phyloP scores from a whole-genome alignment of 176 grass and related monocot species.

The Juncus effusus region DNA sequence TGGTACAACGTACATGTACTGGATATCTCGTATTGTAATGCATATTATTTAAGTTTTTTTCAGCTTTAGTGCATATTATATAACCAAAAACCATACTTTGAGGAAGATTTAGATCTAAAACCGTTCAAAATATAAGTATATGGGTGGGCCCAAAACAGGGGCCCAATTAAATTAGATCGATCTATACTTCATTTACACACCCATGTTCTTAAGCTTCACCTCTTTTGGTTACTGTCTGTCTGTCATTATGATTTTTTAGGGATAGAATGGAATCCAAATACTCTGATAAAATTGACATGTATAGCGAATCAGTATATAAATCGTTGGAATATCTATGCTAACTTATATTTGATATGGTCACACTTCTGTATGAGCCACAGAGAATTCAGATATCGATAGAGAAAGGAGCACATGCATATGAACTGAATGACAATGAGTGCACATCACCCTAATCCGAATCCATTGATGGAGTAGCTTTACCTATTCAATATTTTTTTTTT shows the following conservation, averaged over 20 bases:
- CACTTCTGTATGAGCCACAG: no score
- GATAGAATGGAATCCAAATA: no score
- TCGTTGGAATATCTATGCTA: no score
- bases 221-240: no score
- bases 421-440: constrained; percentile 10
- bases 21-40: neutral
- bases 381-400: no score
- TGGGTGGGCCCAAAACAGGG: neutral
- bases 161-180: constrained; percentile 1
- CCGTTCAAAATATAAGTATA: neutral
- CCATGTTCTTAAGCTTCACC: constrained; percentile 11
- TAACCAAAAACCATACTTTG: neutral
- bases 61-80: no score
- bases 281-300: no score
- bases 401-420: neutral
- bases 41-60: neutral
- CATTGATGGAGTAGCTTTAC: constrained; percentile 4
- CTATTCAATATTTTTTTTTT: constrained; percentile 15
- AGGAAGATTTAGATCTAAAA: constrained; percentile 7
- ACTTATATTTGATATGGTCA: no score
- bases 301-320: no score
- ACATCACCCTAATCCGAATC: constrained; percentile 5
- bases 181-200: constrained; percentile 13
- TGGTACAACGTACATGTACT: neutral
- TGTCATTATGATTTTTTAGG: no score